phyloP scores from a whole-genome alignment of 176 grass and related monocot species.

The Calamus simplicifolius region DNA sequence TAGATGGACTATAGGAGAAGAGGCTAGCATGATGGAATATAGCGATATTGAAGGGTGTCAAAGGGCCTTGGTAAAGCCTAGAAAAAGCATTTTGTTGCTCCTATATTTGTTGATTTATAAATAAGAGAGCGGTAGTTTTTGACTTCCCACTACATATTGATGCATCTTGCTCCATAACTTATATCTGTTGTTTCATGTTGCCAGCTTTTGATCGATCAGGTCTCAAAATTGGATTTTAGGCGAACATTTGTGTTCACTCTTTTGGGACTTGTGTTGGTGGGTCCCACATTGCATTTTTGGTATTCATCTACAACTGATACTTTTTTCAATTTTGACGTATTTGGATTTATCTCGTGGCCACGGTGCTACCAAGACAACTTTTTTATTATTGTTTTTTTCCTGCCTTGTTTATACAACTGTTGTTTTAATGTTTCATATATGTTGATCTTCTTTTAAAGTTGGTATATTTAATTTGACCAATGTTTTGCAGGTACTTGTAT shows the following conservation, averaged over 20 bases:
- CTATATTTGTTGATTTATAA: too few relatives aligned
- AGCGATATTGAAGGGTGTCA: too few relatives aligned
- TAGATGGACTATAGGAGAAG: too few relatives aligned
- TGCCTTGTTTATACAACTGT: constrained; percentile 12
- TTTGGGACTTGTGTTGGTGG: constrained; percentile 71
- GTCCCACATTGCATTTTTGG: constrained; percentile 73
- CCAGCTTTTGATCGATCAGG: constrained; percentile 63
- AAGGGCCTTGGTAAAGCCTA: too few relatives aligned
- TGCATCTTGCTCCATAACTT: too few relatives aligned
- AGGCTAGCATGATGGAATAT: too few relatives aligned
- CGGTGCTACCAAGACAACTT: neutral
- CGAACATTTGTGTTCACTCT: constrained; percentile 83
- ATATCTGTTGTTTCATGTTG: too few relatives aligned
- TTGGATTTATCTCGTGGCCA: neutral
- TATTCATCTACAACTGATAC: constrained; percentile 27
- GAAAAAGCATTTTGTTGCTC: too few relatives aligned
- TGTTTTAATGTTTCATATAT: too few relatives aligned
- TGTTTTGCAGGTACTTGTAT: constrained; percentile 72
- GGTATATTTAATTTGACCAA: constrained; percentile 1
- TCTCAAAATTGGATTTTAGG: constrained; percentile 57
- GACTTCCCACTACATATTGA: too few relatives aligned
- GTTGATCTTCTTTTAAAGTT: constrained; percentile 1
- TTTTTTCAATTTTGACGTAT: constrained; percentile 9
- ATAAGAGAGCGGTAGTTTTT: too few relatives aligned
- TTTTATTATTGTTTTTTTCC: neutral